phyloP scores from a whole-genome alignment of 2,329 filamentous ascomycete species.

The Aciculosporium take region DNA sequence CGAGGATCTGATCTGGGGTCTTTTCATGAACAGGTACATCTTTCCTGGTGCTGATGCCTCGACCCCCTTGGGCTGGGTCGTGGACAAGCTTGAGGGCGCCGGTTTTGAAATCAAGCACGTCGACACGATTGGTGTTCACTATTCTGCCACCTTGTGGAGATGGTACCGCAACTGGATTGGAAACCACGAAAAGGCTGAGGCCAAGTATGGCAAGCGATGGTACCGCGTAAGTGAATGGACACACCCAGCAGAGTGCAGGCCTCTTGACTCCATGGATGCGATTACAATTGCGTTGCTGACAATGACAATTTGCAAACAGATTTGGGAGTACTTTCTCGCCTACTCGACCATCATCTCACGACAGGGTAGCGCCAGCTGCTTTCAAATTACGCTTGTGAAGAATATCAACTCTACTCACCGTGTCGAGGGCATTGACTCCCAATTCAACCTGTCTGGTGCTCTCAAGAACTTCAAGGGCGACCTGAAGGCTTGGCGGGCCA shows the following conservation, averaged over 20 bases:
- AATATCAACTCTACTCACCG: constrained; percentile 85
- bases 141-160: constrained; percentile 89
- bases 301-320: constrained; percentile 30
- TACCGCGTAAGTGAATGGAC: constrained; percentile 56
- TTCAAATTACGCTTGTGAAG: constrained; percentile 79
- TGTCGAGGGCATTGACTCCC: constrained; percentile 57
- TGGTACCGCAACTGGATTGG: constrained; percentile 99
- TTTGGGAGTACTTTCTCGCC: constrained; percentile 88
- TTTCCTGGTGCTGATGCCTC: constrained; percentile 96
- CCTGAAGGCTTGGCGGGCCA: constrained; percentile 20
- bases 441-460: constrained; percentile 56
- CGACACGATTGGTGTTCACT: constrained; percentile 92
- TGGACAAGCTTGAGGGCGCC: constrained; percentile 67
- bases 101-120: constrained; percentile 67
- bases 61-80: constrained; percentile 77
- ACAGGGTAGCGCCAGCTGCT: constrained; percentile 77
- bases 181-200: constrained; percentile 82
- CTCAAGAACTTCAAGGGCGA: constrained; percentile 24
- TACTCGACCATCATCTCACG: constrained; percentile 75
- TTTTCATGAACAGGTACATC: constrained; percentile 99
- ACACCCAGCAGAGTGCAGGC: not conserved
- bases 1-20: constrained; percentile 92
- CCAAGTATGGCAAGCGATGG: constrained; percentile 92
- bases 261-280: not conserved
- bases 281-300: not conserved